A percentile compares a stretch with the other conserved stretches of the same genome.
phyloP scores from a whole-genome alignment of 352 stramenopile species.

The Phytophthora sojae region DNA sequence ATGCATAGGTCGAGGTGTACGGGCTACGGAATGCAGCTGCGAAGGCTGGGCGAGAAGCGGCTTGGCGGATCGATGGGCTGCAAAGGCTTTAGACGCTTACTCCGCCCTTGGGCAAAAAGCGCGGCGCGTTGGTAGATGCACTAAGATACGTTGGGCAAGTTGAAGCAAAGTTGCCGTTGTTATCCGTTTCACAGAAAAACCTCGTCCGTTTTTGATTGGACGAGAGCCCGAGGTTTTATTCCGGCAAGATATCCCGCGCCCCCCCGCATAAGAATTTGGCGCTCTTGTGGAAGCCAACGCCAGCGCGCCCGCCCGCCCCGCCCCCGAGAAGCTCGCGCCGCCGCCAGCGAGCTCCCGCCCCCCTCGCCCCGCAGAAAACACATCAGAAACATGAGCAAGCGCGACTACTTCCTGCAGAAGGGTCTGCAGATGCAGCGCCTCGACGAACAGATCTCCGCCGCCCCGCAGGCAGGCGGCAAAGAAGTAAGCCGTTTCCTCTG shows the following conservation, averaged over 20 bases:
- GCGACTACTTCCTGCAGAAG: conserved; percentile 86
- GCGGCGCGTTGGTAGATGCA: background rate
- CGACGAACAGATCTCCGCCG: conserved; percentile 56
- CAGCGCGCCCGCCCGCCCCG: conserved; percentile 10
- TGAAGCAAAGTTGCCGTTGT: background rate
- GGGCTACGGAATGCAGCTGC: background rate
- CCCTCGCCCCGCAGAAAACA: conserved; percentile 35
- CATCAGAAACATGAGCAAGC: conserved; percentile 82
- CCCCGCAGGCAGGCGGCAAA: conserved; percentile 34
- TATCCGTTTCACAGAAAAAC: conserved; percentile 27
- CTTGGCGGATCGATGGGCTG: background rate
- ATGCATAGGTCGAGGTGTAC: background rate
- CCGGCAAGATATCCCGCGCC: conserved; percentile 24
- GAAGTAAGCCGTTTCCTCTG: background rate
- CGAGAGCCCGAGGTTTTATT: conserved; percentile 37
- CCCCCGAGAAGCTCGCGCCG: conserved; percentile 23
- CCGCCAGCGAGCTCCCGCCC: conserved; percentile 13
- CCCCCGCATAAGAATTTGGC: conserved; percentile 45
- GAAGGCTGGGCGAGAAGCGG: no score
- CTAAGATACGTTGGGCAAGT: background rate
- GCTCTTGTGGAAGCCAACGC: conserved; percentile 35
- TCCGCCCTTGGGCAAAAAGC: no score
- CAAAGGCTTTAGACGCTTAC: background rate
- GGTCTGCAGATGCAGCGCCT: conserved; percentile 85
- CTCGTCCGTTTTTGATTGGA: conserved; percentile 23